Conservation (phyloP, 164 flowering plant species). For the Nymphaea colorata region DNA sequence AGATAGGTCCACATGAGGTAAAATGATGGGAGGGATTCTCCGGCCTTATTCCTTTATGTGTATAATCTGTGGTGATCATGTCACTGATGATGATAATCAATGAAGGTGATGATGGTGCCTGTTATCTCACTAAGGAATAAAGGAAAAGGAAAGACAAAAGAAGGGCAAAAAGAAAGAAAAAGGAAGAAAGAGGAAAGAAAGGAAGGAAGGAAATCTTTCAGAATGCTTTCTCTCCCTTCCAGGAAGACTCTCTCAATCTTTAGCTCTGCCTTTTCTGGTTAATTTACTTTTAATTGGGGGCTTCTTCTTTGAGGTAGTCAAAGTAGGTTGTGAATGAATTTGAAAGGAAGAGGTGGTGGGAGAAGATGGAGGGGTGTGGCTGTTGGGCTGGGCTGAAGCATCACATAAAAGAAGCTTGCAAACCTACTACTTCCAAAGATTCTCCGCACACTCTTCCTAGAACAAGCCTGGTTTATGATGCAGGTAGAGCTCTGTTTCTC, state of each 20-base stretch:
- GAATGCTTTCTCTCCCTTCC: background rate
- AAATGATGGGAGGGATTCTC: background rate
- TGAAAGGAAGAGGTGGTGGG: background rate
- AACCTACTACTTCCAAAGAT: conserved; percentile 42
- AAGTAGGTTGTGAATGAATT: background rate
- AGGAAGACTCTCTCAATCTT: background rate
- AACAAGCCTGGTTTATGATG: conserved; percentile 78
- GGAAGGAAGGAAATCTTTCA: conserved; percentile 1
- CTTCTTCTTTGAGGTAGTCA: background rate
- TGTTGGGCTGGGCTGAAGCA: conserved; percentile 36
- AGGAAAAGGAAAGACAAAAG: background rate
- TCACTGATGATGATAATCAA: background rate
- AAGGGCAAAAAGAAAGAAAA: background rate
- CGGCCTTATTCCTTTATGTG: background rate
- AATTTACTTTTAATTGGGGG: background rate
- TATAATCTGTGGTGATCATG: background rate
- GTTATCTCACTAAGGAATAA: background rate
- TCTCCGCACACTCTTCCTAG: conserved; percentile 58
- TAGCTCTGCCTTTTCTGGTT: background rate
- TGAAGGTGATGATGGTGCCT: background rate
- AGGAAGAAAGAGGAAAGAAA: background rate
- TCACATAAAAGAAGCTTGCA: conserved; percentile 37
- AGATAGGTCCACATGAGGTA: background rate
- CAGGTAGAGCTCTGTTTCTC: conserved; percentile 27
- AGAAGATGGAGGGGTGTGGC: background rate